These are phyloP conservation scores for Beverwykella pulmonaria DNA, from an alignment of 495 filamentous ascomycete species.

Conservation along the genomic window DNA sequence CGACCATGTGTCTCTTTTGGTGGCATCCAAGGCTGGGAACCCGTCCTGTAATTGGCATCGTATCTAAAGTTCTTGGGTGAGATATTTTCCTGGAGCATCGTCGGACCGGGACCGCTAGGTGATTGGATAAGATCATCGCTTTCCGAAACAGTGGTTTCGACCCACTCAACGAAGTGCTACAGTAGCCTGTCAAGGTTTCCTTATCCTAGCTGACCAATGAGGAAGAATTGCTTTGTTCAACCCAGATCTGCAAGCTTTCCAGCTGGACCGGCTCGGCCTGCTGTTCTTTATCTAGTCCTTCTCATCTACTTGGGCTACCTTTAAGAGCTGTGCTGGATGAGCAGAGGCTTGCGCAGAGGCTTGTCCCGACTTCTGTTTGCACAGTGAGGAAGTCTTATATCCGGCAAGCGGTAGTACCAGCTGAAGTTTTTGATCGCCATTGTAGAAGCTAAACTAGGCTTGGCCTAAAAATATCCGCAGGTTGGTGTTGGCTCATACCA, in stretches of 20 bases:
- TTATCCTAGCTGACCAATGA: not conserved
- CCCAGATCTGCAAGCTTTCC: not conserved
- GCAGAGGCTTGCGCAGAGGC: not conserved
- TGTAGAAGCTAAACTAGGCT: not conserved
- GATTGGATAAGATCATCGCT: conserved; percentile 9
- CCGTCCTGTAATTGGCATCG: not conserved
- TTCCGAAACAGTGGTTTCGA: conserved; percentile 13
- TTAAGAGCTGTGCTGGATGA: not conserved
- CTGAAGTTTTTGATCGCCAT: conserved; percentile 26
- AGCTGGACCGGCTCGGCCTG: not conserved
- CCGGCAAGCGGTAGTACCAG: not conserved
- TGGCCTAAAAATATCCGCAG: conserved; percentile 27
- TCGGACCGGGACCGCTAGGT: not conserved
- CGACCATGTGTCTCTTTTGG: too few relatives aligned
- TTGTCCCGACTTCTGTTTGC: not conserved
- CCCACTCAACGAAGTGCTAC: not conserved
- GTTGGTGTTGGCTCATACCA: conserved; percentile 22
- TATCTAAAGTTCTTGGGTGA: not conserved
- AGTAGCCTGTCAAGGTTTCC: not conserved
- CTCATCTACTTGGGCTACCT: not conserved
- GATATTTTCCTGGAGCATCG: not conserved
- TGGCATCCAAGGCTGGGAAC: not conserved
- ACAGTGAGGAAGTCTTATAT: not conserved
- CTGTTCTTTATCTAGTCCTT: not conserved
- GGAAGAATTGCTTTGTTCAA: not conserved